phyloP scores from a whole-genome alignment of 495 filamentous ascomycete species.

The Astrocystis sublimbata region DNA sequence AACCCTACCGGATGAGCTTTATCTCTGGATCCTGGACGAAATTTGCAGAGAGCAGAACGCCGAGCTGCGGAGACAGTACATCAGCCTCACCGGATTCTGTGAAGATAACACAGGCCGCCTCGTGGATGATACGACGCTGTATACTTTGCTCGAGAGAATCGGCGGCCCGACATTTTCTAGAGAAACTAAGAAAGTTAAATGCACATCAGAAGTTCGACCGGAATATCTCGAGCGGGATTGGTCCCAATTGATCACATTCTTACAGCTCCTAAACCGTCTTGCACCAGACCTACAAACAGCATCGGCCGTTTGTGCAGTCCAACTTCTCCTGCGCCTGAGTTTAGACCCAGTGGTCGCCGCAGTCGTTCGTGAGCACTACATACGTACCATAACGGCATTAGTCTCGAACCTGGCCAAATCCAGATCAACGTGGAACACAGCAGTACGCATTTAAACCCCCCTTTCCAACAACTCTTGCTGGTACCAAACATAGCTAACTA shows the following conservation, averaged over 20 bases:
- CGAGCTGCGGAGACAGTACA: conserved; percentile 66
- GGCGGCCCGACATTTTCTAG: conserved; percentile 41
- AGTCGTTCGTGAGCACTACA: conserved; percentile 38
- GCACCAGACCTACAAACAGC: conserved; percentile 27
- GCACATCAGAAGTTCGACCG: conserved; percentile 23
- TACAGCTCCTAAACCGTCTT: conserved; percentile 35
- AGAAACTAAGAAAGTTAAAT: conserved; percentile 20
- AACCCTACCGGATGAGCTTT: conserved; percentile 66
- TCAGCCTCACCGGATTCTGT: conserved; percentile 44
- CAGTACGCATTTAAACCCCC: conserved; percentile 24
- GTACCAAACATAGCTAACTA: conserved; percentile 28
- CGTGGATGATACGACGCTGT: conserved; percentile 37
- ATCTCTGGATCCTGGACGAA: conserved; percentile 73
- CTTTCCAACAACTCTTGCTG: neutral
- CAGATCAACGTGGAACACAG: conserved; percentile 27
- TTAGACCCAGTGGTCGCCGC: conserved; percentile 55
- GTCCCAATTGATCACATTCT: conserved; percentile 34
- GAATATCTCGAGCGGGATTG: conserved; percentile 38
- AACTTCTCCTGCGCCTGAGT: conserved; percentile 60
- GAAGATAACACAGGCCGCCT: conserved; percentile 40
- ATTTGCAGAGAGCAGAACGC: conserved; percentile 61
- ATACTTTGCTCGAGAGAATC: conserved; percentile 41
- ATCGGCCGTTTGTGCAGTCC: conserved; percentile 31
- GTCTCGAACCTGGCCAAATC: conserved; percentile 20
- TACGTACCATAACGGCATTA: conserved; percentile 28